These are phyloP conservation scores for Nectriaceae sp. DNA, from an alignment of 2,329 filamentous ascomycete species.

Conservation along the genomic window DNA sequence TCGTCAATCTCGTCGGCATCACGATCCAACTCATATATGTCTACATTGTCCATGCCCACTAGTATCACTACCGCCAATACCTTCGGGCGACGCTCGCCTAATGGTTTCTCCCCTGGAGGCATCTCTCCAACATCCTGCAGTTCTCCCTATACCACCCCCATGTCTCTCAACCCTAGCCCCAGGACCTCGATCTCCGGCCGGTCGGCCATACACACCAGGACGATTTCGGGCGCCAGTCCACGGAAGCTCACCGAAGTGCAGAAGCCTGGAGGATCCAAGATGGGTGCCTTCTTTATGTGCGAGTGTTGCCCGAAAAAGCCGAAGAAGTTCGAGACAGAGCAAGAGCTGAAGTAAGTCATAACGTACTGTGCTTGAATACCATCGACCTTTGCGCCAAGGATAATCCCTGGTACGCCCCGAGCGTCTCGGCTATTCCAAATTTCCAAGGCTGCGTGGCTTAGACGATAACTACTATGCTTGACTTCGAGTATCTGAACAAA, in stretches of 20 bases:
- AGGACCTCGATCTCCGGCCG: slow-evolving; percentile 45
- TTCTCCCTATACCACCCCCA: slow-evolving; percentile 52
- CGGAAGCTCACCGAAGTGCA: slow-evolving; percentile 54
- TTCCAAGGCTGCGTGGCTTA: too few relatives aligned
- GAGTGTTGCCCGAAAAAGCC: slow-evolving; percentile 97
- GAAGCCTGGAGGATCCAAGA: slow-evolving; percentile 48
- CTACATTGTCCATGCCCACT: slow-evolving; percentile 44
- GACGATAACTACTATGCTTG: too few relatives aligned
- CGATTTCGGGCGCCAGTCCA: slow-evolving; percentile 50
- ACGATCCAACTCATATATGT: slow-evolving; percentile 51
- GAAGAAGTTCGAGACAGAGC: slow-evolving; percentile 85
- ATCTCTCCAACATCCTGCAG: slow-evolving; percentile 52
- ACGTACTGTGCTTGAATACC: not conserved
- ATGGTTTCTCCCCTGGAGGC: slow-evolving; percentile 47
- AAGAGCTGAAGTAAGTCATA: slow-evolving; percentile 74
- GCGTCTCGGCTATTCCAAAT: too few relatives aligned
- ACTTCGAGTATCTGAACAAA: not conserved
- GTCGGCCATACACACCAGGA: slow-evolving; percentile 45
- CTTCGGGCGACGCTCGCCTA: slow-evolving; percentile 50
- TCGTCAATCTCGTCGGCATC: slow-evolving; percentile 46
- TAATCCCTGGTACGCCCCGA: too few relatives aligned
- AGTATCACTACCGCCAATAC: slow-evolving; percentile 47
- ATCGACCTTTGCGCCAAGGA: not conserved
- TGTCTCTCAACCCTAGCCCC: slow-evolving; percentile 52
- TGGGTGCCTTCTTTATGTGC: slow-evolving; percentile 67